Conservation (phyloP, 2,329 filamentous ascomycete genomes). For the Claviceps cyperi region DNA sequence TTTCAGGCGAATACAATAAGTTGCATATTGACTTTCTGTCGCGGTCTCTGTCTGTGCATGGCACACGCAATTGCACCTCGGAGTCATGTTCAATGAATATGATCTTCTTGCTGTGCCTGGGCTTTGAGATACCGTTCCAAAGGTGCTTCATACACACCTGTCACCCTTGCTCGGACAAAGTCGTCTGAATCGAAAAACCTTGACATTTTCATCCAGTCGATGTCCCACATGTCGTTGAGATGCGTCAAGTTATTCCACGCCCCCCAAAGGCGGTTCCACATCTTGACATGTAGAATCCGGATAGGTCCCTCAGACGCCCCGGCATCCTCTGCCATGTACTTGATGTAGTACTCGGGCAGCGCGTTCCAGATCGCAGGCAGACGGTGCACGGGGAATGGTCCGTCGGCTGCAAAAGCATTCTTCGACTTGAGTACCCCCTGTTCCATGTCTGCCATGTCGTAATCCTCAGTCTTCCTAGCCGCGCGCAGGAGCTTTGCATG, state of each 20-base stretch:
- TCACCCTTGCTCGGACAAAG: background rate
- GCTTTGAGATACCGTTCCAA: background rate
- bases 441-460: conserved; percentile 1
- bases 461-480: background rate
- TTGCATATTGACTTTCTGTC: too few species aligned
- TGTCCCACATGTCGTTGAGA: conserved; percentile 3
- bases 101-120: background rate
- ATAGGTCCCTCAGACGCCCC: background rate
- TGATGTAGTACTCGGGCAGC: conserved; percentile 1
- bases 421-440: conserved; percentile 1
- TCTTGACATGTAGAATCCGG: conserved; percentile 2
- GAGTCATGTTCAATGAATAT: too few species aligned
- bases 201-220: conserved; percentile 4
- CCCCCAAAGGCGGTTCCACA: conserved; percentile 3
- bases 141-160: background rate
- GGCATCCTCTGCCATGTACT: background rate
- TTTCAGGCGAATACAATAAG: too few species aligned
- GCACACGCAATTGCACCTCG: too few species aligned
- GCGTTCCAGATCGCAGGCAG: conserved; percentile 1
- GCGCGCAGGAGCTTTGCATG: conserved; percentile 1
- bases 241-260: conserved; percentile 4
- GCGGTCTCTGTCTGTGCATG: too few species aligned
- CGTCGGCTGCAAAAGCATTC: conserved; percentile 2
- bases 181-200: conserved; percentile 2
- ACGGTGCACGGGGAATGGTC: conserved; percentile 1